Conservation (phyloP, 2,329 filamentous ascomycete genomes). For the Cercospora sp. region DNA sequence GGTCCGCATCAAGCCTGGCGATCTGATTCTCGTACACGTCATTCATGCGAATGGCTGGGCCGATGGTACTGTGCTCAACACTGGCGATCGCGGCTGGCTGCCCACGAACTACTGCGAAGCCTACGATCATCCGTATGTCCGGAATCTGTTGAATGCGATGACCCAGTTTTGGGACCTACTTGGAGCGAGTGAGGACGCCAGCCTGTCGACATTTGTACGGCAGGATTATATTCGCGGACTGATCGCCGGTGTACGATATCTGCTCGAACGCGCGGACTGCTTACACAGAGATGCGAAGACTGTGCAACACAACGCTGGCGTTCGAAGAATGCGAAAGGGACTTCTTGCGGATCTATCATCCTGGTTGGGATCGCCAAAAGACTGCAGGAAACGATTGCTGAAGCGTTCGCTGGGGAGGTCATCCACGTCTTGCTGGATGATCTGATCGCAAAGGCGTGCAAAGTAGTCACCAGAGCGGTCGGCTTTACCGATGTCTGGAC, state of each 20-base stretch:
- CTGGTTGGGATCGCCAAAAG: conserved; percentile 87
- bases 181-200: conserved; percentile 64
- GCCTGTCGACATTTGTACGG: conserved; percentile 77
- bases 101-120: conserved; percentile 98
- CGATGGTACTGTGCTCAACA: conserved; percentile 84
- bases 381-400: conserved; percentile 71
- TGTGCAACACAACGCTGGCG: conserved; percentile 71
- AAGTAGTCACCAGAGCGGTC: conserved; percentile 87
- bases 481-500: conserved; percentile 82
- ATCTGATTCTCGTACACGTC: conserved; percentile 91
- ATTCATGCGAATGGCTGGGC: conserved; percentile 99
- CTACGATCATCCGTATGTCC: conserved; percentile 86
- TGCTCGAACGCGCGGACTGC: conserved; percentile 86
- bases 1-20: conserved; percentile 82
- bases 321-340: conserved; percentile 81
- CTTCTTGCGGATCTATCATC: conserved; percentile 85
- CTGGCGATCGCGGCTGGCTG: conserved; percentile 88
- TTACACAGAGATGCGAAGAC: conserved; percentile 76
- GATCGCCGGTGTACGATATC: conserved; percentile 86
- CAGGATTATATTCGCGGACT: conserved; percentile 94
- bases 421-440: conserved; percentile 82
- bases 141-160: conserved; percentile 78
- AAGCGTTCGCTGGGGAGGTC: conserved; percentile 54
- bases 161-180: conserved; percentile 92
- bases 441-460: conserved; percentile 90